phyloP scores from a whole-genome alignment of 2,329 filamentous ascomycete genomes.

The Celoporthe dispersa region DNA sequence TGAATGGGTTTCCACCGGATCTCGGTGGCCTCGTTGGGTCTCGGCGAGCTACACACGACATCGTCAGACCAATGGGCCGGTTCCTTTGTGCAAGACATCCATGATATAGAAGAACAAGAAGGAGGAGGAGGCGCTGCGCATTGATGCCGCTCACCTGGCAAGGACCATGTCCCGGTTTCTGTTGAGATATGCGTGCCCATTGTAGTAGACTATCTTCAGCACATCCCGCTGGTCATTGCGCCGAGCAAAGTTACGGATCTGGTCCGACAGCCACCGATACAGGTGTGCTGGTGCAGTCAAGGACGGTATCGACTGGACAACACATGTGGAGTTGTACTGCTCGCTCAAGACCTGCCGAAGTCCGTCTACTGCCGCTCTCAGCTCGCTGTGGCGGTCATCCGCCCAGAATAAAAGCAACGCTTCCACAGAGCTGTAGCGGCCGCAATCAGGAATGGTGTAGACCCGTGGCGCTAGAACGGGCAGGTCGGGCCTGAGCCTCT shows the following conservation, averaged over 20 bases:
- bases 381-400: constrained; percentile 52
- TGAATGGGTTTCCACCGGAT: constrained; percentile 63
- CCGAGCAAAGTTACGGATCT: constrained; percentile 57
- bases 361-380: constrained; percentile 50
- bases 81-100: not conserved
- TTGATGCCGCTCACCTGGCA: constrained; percentile 50
- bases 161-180: constrained; percentile 61
- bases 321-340: constrained; percentile 56
- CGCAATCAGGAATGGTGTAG: constrained; percentile 53
- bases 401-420: constrained; percentile 62
- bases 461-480: not conserved
- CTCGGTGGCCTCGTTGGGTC: constrained; percentile 48
- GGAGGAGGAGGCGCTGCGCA: too few species aligned
- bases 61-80: constrained; percentile 6
- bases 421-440: constrained; percentile 57
- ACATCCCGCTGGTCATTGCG: constrained; percentile 59
- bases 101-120: too few species aligned
- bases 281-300: constrained; percentile 53
- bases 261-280: constrained; percentile 58
- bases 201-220: constrained; percentile 64
- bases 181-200: constrained; percentile 59
- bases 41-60: constrained; percentile 48
- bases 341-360: constrained; percentile 56
- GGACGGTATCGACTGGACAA: constrained; percentile 55
- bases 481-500: not conserved